phyloP scores from a whole-genome alignment of 352 stramenopile genomes.

The Pythium chondricola region DNA sequence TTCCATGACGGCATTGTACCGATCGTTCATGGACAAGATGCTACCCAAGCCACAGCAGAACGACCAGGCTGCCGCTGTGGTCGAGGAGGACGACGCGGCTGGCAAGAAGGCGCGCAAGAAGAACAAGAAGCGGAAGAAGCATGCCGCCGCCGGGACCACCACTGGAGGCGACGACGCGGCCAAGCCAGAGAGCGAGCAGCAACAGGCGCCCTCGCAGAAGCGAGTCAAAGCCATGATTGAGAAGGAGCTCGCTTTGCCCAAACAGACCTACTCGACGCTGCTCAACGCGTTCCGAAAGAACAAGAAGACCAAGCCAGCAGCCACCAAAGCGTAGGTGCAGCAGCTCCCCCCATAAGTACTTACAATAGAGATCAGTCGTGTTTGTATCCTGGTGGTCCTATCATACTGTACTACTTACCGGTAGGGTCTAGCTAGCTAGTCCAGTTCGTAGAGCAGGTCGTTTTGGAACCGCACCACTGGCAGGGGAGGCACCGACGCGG shows the following conservation, averaged over 20 bases:
- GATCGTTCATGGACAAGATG: slow-evolving; percentile 86
- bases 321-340: slow-evolving; percentile 5
- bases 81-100: slow-evolving; percentile 12
- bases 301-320: slow-evolving; percentile 28
- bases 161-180: slow-evolving; percentile 4
- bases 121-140: slow-evolving; percentile 24
- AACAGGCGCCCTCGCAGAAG: slow-evolving; percentile 35
- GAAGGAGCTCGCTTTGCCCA: slow-evolving; percentile 57
- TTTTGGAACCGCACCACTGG: slow-evolving; percentile 58
- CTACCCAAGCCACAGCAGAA: slow-evolving; percentile 47
- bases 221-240: slow-evolving; percentile 59
- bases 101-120: slow-evolving; percentile 64
- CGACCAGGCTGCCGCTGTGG: neutral
- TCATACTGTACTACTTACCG: too few species aligned
- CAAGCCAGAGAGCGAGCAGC: slow-evolving; percentile 1
- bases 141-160: neutral
- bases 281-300: slow-evolving; percentile 57
- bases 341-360: too few species aligned
- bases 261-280: slow-evolving; percentile 69
- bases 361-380: slow-evolving; percentile 31
- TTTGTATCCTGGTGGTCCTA: neutral
- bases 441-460: slow-evolving; percentile 63
- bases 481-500: too few species aligned
- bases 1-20: slow-evolving; percentile 77
- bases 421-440: slow-evolving; percentile 31